Percentiles rank a stretch among this genome's conserved stretches.
phyloP scores from a whole-genome alignment of 305 asterid species.

The Solanum aculeatissimum region DNA sequence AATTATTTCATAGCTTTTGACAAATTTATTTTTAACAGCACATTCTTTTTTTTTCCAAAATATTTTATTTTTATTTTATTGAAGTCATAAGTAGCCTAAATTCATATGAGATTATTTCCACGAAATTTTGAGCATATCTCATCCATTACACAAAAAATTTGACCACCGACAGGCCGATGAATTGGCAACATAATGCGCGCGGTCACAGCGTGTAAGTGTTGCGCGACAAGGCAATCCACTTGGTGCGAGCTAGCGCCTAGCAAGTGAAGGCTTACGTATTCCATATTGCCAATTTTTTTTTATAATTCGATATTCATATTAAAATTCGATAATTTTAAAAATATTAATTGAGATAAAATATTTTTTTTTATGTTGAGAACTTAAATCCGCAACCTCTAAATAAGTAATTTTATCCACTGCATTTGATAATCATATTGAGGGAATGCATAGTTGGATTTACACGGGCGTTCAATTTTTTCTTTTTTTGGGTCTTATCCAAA shows the following conservation, averaged over 20 bases:
- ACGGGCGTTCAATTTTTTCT: background rate
- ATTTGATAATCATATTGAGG: too few species aligned
- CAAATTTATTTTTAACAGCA: background rate
- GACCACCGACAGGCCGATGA: background rate
- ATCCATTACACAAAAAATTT: background rate
- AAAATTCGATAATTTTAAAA: too few species aligned
- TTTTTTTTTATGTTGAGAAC: too few species aligned
- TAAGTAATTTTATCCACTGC: too few species aligned
- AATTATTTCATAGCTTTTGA: too few species aligned
- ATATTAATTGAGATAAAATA: too few species aligned
- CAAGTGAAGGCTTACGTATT: background rate
- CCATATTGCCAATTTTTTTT: background rate
- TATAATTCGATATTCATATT: too few species aligned
- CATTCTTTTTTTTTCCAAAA: background rate
- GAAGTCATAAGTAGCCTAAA: background rate
- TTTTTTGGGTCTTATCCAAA: background rate
- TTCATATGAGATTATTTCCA: background rate
- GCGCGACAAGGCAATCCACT: background rate
- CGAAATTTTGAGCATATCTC: background rate
- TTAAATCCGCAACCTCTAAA: too few species aligned
- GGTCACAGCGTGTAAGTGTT: background rate
- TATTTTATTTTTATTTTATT: background rate
- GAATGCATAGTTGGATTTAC: background rate
- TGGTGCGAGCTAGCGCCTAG: background rate
- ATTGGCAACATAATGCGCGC: background rate